A percentile compares a stretch with the other conserved stretches of the same genome.
phyloP scores from a whole-genome alignment of 805 yeast genomes.

The Metschnikowia borealis region DNA sequence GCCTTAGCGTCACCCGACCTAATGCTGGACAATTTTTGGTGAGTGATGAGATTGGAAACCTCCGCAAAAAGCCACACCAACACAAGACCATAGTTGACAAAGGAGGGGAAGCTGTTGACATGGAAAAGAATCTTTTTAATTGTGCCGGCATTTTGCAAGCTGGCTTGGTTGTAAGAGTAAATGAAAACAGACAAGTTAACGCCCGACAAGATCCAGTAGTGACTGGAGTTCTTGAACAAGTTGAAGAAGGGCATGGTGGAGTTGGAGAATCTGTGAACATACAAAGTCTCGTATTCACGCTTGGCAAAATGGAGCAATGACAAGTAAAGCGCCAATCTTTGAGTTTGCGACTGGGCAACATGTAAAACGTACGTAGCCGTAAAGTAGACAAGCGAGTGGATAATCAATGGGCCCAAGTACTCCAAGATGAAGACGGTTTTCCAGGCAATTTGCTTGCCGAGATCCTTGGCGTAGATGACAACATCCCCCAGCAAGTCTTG shows the following conservation, averaged over 20 bases:
- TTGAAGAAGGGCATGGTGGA: conserved; percentile 91
- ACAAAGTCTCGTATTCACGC: conserved; percentile 83
- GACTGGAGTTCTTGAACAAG: conserved; percentile 82
- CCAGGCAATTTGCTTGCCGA: conserved; percentile 94
- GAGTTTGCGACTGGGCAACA: conserved; percentile 41
- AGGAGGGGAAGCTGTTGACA: conserved; percentile 38
- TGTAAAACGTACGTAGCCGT: conserved; percentile 9
- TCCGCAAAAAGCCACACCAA: conserved; percentile 58
- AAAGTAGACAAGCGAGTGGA: conserved; percentile 68
- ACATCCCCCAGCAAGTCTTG: conserved; percentile 40
- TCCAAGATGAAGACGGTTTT: conserved; percentile 83
- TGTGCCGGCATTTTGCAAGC: conserved; percentile 15
- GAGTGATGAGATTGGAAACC: conserved; percentile 68
- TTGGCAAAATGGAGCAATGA: conserved; percentile 75
- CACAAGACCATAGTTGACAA: conserved; percentile 29
- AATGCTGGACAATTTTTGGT: conserved; percentile 57
- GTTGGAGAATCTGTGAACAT: conserved; percentile 79
- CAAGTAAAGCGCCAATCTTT: conserved; percentile 49
- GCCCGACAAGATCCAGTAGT: conserved; percentile 93
- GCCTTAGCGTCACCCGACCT: conserved; percentile 50
- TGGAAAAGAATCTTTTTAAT: conserved; percentile 37
- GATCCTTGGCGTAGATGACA: conserved; percentile 68
- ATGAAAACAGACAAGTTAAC: conserved; percentile 46
- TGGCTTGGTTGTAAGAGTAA: conserved; percentile 27
- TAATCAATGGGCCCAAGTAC: conserved; percentile 82